phyloP scores from a whole-genome alignment of 805 yeast species.

The Candida tammaniensis region DNA sequence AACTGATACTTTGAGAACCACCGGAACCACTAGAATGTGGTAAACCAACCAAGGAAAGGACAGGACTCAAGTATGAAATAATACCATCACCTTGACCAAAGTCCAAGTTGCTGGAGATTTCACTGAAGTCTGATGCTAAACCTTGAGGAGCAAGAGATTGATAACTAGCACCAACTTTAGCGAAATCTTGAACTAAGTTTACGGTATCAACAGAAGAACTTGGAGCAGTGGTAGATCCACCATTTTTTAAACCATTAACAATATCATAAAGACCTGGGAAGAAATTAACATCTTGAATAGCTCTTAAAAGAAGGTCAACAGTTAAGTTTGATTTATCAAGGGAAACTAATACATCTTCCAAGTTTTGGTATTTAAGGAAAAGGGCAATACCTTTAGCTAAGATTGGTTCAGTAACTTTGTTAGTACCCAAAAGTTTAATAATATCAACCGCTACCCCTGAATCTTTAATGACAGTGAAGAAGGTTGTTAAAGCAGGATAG shows the following conservation, averaged over 20 bases:
- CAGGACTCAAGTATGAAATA: slow-evolving; percentile 15
- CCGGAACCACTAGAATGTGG: slow-evolving; percentile 4
- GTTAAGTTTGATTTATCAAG: slow-evolving; percentile 26
- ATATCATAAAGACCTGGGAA: slow-evolving; percentile 17
- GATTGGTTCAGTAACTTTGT: slow-evolving; percentile 24
- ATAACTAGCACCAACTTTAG: slow-evolving; percentile 10
- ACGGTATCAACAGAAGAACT: slow-evolving; percentile 10
- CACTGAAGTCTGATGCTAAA: slow-evolving; percentile 6
- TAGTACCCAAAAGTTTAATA: slow-evolving; percentile 19
- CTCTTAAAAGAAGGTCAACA: slow-evolving; percentile 21
- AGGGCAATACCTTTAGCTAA: slow-evolving; percentile 21
- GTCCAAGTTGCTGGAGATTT: slow-evolving; percentile 8
- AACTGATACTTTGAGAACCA: slow-evolving; percentile 6
- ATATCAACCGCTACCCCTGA: slow-evolving; percentile 21
- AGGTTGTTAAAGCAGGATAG: slow-evolving; percentile 19
- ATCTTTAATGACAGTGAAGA: slow-evolving; percentile 20
- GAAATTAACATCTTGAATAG: slow-evolving; percentile 14
- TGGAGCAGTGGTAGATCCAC: slow-evolving; percentile 14
- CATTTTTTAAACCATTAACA: slow-evolving; percentile 16
- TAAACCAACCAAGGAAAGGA: slow-evolving; percentile 14
- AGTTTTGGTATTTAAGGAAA: slow-evolving; percentile 20
- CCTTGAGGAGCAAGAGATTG: slow-evolving; percentile 8
- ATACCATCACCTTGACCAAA: slow-evolving; percentile 13
- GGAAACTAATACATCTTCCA: slow-evolving; percentile 19
- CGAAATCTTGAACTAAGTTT: slow-evolving; percentile 11